Evolutionary conservation across 2,329 filamentous ascomycete species (phyloP), one percentile per base, ranked within the genome.

Genomic region (Trichophyton benhamiae): DNA sequence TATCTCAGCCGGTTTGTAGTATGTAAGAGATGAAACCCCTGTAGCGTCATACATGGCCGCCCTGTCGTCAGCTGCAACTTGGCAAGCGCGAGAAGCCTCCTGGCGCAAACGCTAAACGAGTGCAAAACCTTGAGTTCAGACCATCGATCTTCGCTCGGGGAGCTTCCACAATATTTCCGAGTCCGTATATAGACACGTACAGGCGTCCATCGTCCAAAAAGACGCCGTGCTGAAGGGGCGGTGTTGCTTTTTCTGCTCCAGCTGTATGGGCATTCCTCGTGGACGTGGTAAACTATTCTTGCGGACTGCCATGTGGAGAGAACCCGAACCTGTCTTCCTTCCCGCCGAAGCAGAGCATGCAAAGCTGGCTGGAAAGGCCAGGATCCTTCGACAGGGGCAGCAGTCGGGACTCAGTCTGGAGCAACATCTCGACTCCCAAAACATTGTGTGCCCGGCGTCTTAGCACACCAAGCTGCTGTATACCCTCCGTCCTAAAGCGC

Each of bases 61-160:
- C 57, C 33, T 59, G 57, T 59, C 57, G 57, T 59, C 57, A 59
- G 41, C 38, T 59, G 36, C 33, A 25, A 38, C 57, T 17, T 42
- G 30, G 36, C 57, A 46, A 46, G 22, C 41, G 36, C 33, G 33
- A 27, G 41, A 42, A 46, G 36, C 30, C 33, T 48, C 33, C 27
- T 33, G 38, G 20, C 13, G 42, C n/a, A 33, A 53, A 53, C 9
- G 46, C 13, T 53, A 53, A 53, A 30, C 17, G 13, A 25, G 13
- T 13, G 22, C 11, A 52, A 52, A 53, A 53, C 49, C 49, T 53
- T 53, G 49, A 53, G 49, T 30, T 53, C 49, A 53, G 49, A 53
- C 49, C 49, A 53, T 44, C 25, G 49, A 53, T 53, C 49, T 20
- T 53, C 49, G 49, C 30, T 25, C 49, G 49, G 49, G 49, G 49